Evolutionary conservation across 2,329 filamentous ascomycete species (phyloP).

Genomic region (Neocucurbitaria cava): DNA sequence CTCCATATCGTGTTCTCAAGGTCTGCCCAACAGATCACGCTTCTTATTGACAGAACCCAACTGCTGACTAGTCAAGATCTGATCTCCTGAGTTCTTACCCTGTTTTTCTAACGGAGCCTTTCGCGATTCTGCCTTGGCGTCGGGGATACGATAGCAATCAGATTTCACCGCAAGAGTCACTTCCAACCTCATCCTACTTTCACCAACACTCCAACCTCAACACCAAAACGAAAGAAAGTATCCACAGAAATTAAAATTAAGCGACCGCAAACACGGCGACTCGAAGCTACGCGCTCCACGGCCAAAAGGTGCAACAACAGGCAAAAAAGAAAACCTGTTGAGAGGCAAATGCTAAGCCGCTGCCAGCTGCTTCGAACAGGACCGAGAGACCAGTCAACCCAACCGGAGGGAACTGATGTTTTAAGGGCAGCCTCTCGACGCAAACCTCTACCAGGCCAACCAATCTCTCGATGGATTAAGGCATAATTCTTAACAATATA

Average conservation of each 20-base stretch:
- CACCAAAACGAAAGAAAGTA: not conserved
- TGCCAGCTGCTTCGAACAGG: not conserved
- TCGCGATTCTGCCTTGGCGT: no score
- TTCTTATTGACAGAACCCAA: no score
- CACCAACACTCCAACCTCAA: not conserved
- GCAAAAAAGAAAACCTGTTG: not conserved
- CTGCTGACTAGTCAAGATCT: no score
- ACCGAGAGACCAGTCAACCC: not conserved
- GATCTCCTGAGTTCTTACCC: no score
- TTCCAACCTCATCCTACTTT: not conserved
- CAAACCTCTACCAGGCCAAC: not conserved
- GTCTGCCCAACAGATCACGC: no score
- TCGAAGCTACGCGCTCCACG: not conserved
- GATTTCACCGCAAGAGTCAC: no score
- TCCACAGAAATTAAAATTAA: not conserved
- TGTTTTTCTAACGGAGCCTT: no score
- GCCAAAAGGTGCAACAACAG: not conserved
- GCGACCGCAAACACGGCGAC: not conserved
- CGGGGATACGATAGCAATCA: no score
- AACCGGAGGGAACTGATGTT: not conserved
- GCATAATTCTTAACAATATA: not conserved
- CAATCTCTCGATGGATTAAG: not conserved
- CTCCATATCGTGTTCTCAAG: no score
- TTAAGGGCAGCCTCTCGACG: not conserved
- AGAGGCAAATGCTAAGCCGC: not conserved